Base-by-base conservation (phyloP, 805 yeast genomes). In the Tetrapisispora nanseiensis region DNA sequence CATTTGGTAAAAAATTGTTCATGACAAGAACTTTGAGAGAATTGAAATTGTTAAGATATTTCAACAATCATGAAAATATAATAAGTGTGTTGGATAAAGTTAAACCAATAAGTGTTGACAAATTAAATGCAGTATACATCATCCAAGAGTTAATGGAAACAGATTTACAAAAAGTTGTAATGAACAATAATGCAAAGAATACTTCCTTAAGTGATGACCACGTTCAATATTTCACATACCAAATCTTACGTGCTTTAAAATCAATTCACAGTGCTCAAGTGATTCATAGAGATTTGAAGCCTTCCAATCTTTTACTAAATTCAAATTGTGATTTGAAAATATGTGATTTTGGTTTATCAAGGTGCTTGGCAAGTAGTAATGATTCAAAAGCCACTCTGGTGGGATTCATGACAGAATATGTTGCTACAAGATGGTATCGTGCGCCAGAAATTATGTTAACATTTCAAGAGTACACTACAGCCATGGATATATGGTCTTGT, bases 391-490 rank as follows among this genome's bases (percentile, higher is more conserved):
- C 71, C 47, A 67, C 69, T 35, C 56, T 69, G 45, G 67, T 72
- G 29, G 74, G 81, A 0, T 72, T 73, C 48, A 67, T 82, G 66
- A 83, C 90, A 0, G 90, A 83, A 56, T 83, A 83, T 50, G 92
- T 83, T 3, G 90, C 90, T 3, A 83, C 92, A 8, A 67, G 92
- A 51, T 83, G 90, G 90, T 83, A 83, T 57, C 65, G 92, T 41
- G 90, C 90, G 0, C 90, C 90, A 0, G 92, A 83, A 58, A 80
- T 83, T 44, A 83, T 83, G 90, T 62, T 83, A 22, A 76, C 85
- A 1, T 71, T 75, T 46, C 78, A 83, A 32, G 80, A 79, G 52
- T 83, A 83, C 50, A 74, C 89, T 2, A 76, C 81, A 8, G 85
- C 87, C 0, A 80, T 83, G 46, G 92, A 83, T 55, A 69, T 82